Base-by-base conservation (phyloP, 306 rosid genomes). In the Quercus wislizeni region DNA sequence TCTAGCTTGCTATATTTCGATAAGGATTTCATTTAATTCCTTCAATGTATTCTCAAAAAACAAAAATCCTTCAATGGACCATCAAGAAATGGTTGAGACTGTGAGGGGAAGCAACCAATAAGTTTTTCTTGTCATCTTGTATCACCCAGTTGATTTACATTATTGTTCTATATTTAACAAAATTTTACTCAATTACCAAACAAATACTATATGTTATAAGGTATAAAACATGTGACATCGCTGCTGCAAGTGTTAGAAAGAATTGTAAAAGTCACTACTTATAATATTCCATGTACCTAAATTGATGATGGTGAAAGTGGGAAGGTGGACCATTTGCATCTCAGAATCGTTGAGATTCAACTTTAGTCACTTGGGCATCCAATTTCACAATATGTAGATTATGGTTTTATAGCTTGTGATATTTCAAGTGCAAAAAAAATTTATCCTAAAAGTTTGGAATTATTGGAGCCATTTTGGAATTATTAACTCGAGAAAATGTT, bases 311-410 rank as follows among this genome's bases (percentile, higher is more conserved):
- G 11, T 23, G 54, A 18, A 59, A 11, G 20, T 27, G 46, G 41
- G 51, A 21, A 21, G 59, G 69, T 76, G 78, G 63, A 76, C 78
- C 78, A 52, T 76, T 25, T 71, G 78, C 85, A 62, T 81, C 67
- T 76, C 25, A 49, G 75, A 76, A 58, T 76, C 52, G 17, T 58
- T 46, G 51, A 56, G 58, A 76, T 76, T 41, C 80, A 5, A 0
- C 15, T 63, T 31, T 38, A 57, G 64, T 25, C 54, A 15, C 57
- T 13, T 61, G 74, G 52, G 74, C 57, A 38, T 81, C 75, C 8
- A 75, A 51, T 81, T 76, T 77, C 81, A 31, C 69, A 76, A 27
- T 52, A 17, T 49, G 55, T 6, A 17, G 14, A 65, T 59, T 59
- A 4, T 59, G 65, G 31, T 6, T 21, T 21, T 59, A 20, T 9